Evolutionary conservation across 768 basidiomycete species (phyloP), one percentile per base, ranked within the genome.

Genomic region (Nidula microcarpa): DNA sequence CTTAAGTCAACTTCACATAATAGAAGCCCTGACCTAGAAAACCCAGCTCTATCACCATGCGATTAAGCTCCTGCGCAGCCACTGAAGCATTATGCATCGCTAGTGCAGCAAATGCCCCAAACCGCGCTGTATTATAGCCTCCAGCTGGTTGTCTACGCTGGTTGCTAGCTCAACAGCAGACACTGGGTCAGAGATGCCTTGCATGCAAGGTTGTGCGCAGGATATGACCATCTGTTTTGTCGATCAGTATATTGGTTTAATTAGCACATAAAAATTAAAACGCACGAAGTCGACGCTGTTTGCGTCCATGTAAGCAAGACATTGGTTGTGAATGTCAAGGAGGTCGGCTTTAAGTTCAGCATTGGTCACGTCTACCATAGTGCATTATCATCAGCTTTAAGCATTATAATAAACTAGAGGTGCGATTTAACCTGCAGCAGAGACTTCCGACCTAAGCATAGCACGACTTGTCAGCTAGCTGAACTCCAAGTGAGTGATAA

Each of bases 51-150:
- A 63, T 57, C 4, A 76, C 70, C 1, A 74, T 51, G 33, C 75
- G 71, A 6, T 67, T 67, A n/a, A 77, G 60, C 46, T 77, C 75
- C 17, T 65, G 60, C 5, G 68, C 71, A 2, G 75, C 76, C 18
- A 59, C 60, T 1, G 70, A 68, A n/a, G 75, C 73, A 49, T 77
- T 72, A 45, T 76, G 74, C 76, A 77, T 77, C 3, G 74, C 62
- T 6, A 77, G 52, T 4, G 74, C 59, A 6, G 74, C 76, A 54
- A 76, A 76, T 5, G 60, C 74, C 6, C 74, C 74, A 45, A 77
- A 76, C 4, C 74, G 65, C 17, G 60, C 61, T 0, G 73, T 74
- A 41, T 71, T 70, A 43, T 75, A 9, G 62, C 62, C 14, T 73
- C 72, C 6, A 76, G 60, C 37, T 65, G 57, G 51, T 77, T 63